Base-by-base conservation (phyloP, 139 green algal genomes). In the Nannochloris sp. region DNA sequence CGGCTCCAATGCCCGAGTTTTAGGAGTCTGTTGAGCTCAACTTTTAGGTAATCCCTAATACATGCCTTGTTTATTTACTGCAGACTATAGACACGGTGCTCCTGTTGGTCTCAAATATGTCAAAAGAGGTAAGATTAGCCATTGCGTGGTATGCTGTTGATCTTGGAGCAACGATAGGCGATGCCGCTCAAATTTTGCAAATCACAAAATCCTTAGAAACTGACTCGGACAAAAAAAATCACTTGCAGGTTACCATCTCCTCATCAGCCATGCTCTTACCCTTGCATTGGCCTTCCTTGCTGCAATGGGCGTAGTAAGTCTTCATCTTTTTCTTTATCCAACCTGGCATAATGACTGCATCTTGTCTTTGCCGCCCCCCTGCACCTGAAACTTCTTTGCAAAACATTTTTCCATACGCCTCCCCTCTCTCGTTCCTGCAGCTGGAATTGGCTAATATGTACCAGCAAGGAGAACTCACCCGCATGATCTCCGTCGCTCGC, bases 51-150 rank as follows among this genome's bases (percentile, higher is more conserved):
- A n/a, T n/a, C n/a, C n/a, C n/a, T n/a, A n/a, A n/a, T n/a, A n/a
- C n/a, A n/a, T n/a, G n/a, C n/a, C 12, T 39, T 12, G 9, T 12
- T 59, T 9, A 36, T 27, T 36, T 0, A 5, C 5, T 64, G 76
- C 65, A 85, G 79, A 85, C 47, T 85, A 84, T 35, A 67, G 78
- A 23, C 65, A 76, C 38, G 64, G 74, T 31, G 63, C 44, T 1
- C 70, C 71, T 37, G 60, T 97, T 3, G 86, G 79, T 0, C 60
- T 96, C 1, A 96, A 95, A 46, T 93, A 97, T 68, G 91, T 97
- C 46, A 92, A 89, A 59, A 80, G 87, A 9, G 59, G 67, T 63
- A 46, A 33, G 53, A 25, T 8, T 35, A 13, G 15, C n/a, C 39
- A 45, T 66, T 44, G 14, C 23, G 3, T 36, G n/a, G n/a, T n/a